Percentiles rank a stretch among this genome's conserved stretches.
These are phyloP conservation scores for Chlorella sp. DNA, from an alignment of 139 green algal species.

Conservation along the genomic window DNA sequence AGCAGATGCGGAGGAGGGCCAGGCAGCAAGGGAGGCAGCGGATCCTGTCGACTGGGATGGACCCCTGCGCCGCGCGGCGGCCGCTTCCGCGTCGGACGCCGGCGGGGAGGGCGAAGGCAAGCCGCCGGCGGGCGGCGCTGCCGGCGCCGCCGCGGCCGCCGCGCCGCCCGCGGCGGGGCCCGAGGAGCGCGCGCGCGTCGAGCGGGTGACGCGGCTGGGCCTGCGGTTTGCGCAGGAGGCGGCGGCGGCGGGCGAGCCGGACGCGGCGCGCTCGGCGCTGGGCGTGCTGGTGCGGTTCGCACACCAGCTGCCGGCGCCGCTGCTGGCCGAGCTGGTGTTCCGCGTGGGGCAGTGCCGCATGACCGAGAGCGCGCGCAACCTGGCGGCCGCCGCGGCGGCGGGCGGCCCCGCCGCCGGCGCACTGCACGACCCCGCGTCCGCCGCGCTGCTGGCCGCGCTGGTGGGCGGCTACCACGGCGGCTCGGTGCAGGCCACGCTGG, in stretches of 20 bases:
- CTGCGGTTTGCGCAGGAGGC: conserved; percentile 35
- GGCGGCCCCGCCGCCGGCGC: not conserved
- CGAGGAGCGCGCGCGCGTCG: conserved; percentile 16
- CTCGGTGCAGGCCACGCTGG: conserved; percentile 24
- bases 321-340: conserved; percentile 28
- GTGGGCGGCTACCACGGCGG: conserved; percentile 24
- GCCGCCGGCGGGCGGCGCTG: conserved; percentile 8
- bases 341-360: conserved; percentile 38
- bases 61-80: not conserved
- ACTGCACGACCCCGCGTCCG: not conserved
- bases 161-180: not conserved
- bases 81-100: not conserved
- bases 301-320: conserved; percentile 10
- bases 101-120: not conserved
- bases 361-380: conserved; percentile 43
- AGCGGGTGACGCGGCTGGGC: conserved; percentile 18
- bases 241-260: conserved; percentile 10
- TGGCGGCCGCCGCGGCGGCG: conserved; percentile 8
- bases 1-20: not conserved
- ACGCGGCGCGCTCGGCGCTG: conserved; percentile 31
- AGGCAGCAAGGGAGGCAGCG: not conserved
- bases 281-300: conserved; percentile 35
- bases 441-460: conserved; percentile 24
- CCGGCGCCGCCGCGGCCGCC: not conserved
- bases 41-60: conserved; percentile 40